Base-by-base conservation (phyloP, 1,139 yeast species). In the Eremothecium coryli region DNA sequence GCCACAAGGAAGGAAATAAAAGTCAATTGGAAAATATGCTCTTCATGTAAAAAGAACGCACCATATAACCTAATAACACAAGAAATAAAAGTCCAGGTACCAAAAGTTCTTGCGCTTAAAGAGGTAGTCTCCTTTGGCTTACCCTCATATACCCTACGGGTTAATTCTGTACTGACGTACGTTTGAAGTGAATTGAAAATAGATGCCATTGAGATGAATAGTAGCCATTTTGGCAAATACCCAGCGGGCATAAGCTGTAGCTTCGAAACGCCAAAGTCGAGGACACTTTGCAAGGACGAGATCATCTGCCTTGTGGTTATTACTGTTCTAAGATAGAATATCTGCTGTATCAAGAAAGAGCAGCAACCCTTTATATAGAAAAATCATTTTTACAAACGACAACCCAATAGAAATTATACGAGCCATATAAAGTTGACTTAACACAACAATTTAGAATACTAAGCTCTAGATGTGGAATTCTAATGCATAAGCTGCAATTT, bases 1-100 rank as follows among this genome's bases (percentile, higher is more conserved):
- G 98, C 98, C 41, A 90, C 74, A 25, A 73, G 60, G 55, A 81
- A 90, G n/a, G 93, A 77, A 60, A 82, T 79, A 52, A 84, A 71
- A 20, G 93, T 80, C 48, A 90, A 66, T 49, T 82, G 77, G 58
- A 75, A 90, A 35, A 86, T 73, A 40, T 76, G 80, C 18, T 76
- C 74, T 49, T 78, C 74, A 38, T 64, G 62, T 42, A 82, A 64
- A 55, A 82, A 66, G 60, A 79, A 80, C 5, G 98, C 93, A 31
- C 95, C 95, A 55, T 82, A 86, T 45, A 79, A 69, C 55, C 98
- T 74, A 33, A 90, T 76, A 28, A 90, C 67, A 2, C 95, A 74
- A 1, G 96, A 79, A 46, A 88, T 70, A 35, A 88, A 66, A 0
- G 98, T 90, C 98, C 98, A 90, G 1, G 98, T 90, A 20, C 98